Percentiles rank a stretch among this genome's conserved stretches.
phyloP scores from a whole-genome alignment of 768 basidiomycete genomes.

The Amanita rubescens region DNA sequence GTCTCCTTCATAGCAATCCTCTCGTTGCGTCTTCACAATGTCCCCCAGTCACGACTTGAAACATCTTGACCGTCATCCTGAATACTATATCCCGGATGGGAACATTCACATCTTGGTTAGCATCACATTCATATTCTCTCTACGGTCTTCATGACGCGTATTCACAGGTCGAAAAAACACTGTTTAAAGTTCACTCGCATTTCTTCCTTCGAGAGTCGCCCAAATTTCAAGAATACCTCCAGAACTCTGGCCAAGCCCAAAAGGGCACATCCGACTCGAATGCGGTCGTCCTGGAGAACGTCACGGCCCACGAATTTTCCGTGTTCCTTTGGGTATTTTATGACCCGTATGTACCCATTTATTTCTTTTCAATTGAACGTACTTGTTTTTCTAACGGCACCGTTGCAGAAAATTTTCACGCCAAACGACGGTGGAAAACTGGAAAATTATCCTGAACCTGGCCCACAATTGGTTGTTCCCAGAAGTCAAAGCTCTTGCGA shows the following conservation, averaged over 20 bases:
- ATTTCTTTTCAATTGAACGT: slow-evolving; percentile 40
- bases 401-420: slow-evolving; percentile 33
- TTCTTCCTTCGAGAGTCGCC: slow-evolving; percentile 59
- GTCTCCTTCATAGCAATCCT: not conserved
- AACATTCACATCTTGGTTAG: slow-evolving; percentile 49
- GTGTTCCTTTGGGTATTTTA: slow-evolving; percentile 50
- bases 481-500: not conserved
- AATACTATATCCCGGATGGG: slow-evolving; percentile 48
- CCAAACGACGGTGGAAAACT: slow-evolving; percentile 34
- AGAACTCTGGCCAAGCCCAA: slow-evolving; percentile 21
- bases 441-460: slow-evolving; percentile 48
- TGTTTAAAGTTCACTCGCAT: slow-evolving; percentile 52
- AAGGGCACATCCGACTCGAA: slow-evolving; percentile 32
- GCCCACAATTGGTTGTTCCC: slow-evolving; percentile 37
- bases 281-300: slow-evolving; percentile 34
- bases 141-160: not conserved
- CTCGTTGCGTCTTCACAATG: not conserved
- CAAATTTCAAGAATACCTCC: slow-evolving; percentile 33
- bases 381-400: slow-evolving; percentile 38
- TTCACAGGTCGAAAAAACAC: slow-evolving; percentile 44
- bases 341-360: slow-evolving; percentile 35
- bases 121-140: not conserved
- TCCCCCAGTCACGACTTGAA: not conserved
- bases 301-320: slow-evolving; percentile 33
- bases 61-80: slow-evolving; percentile 18